phyloP scores from a whole-genome alignment of 176 grass and related monocot species.

The Lolium rigidum region DNA sequence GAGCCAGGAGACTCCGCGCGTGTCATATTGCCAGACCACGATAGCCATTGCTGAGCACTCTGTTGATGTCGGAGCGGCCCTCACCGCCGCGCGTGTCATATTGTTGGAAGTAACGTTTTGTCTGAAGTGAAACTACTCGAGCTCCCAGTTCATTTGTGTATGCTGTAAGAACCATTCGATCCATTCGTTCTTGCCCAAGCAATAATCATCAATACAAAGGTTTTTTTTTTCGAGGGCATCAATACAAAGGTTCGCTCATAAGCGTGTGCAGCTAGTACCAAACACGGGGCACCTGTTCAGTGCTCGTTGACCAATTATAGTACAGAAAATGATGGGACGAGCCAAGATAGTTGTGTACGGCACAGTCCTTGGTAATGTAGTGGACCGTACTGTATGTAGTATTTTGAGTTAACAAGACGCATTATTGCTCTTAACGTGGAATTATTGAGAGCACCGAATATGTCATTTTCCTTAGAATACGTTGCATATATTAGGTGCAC shows the following conservation, averaged over 20 bases:
- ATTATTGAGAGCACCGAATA: background rate
- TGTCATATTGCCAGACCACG: slow-evolving; percentile 49
- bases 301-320: background rate
- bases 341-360: background rate
- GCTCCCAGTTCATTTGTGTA: background rate
- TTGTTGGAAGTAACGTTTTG: background rate
- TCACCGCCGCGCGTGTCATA: background rate
- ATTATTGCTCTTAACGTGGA: background rate
- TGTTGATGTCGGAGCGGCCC: background rate
- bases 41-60: background rate
- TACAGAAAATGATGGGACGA: too few relatives aligned
- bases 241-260: background rate
- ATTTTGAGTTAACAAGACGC: background rate
- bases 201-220: background rate
- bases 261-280: background rate
- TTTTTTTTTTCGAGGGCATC: background rate
- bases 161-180: slow-evolving; percentile 33
- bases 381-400: background rate
- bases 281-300: background rate
- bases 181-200: background rate
- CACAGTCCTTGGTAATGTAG: background rate
- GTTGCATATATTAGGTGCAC: too few relatives aligned
- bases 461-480: too few relatives aligned
- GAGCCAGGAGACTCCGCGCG: slow-evolving; percentile 67
- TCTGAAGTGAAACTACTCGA: background rate